A percentile compares a stretch with the other conserved stretches of the same genome.
Conservation (phyloP, 768 basidiomycete genomes). For the Fomitopsis pulvina region DNA sequence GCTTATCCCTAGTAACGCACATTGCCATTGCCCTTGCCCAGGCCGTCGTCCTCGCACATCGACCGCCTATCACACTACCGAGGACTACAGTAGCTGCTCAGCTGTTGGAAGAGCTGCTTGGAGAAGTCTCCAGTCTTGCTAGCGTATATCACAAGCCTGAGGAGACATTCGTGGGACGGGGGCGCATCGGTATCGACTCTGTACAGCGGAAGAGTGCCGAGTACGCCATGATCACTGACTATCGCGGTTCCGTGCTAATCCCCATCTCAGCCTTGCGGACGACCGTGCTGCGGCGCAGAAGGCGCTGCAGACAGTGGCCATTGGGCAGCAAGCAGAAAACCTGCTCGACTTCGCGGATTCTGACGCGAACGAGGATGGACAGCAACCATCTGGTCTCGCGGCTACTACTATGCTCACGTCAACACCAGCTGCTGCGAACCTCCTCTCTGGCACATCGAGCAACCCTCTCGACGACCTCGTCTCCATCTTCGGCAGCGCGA, state of each 20-base stretch:
- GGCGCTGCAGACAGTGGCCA: slow-evolving; percentile 85
- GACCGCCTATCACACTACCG: slow-evolving; percentile 91
- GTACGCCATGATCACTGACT: slow-evolving; percentile 33
- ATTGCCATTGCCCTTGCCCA: slow-evolving; percentile 20
- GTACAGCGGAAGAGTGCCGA: slow-evolving; percentile 58
- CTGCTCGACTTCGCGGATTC: slow-evolving; percentile 88
- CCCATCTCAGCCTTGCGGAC: slow-evolving; percentile 41
- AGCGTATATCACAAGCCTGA: slow-evolving; percentile 98
- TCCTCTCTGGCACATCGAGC: slow-evolving; percentile 71
- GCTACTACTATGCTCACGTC: slow-evolving; percentile 69
- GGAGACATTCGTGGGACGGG: slow-evolving; percentile 92
- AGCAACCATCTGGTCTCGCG: slow-evolving; percentile 68
- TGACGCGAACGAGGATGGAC: slow-evolving; percentile 35
- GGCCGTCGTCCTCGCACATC: slow-evolving; percentile 84
- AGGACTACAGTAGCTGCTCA: slow-evolving; percentile 85
- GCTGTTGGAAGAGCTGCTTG: slow-evolving; percentile 84
- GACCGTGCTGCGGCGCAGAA: slow-evolving; percentile 72
- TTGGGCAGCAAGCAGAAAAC: slow-evolving; percentile 92
- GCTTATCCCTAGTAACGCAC: neutral
- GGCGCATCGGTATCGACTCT: slow-evolving; percentile 79
- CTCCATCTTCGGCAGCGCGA: slow-evolving; percentile 73
- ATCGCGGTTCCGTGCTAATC: neutral
- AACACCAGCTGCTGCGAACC: slow-evolving; percentile 66
- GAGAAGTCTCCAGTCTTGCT: slow-evolving; percentile 83
- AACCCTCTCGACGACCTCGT: slow-evolving; percentile 93